Conservation (phyloP, 176 grass and related monocot species). For the Carex kokanica region DNA sequence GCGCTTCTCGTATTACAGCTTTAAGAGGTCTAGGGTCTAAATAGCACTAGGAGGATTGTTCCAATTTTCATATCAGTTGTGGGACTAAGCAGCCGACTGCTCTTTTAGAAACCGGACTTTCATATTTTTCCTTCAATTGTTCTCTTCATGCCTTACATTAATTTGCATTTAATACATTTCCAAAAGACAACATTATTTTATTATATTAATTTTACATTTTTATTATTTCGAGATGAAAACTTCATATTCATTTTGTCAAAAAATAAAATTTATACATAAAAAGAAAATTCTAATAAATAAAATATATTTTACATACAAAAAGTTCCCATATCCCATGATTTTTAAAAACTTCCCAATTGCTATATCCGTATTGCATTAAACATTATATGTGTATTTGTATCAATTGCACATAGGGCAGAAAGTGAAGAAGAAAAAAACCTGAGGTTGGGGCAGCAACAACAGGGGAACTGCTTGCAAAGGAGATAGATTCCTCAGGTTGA, state of each 20-base stretch:
- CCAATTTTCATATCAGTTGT: neutral
- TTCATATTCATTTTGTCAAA: neutral
- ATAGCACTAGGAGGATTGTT: neutral
- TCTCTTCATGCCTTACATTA: neutral
- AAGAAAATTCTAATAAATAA: neutral
- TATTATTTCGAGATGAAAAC: neutral
- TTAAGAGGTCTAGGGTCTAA: neutral
- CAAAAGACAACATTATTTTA: neutral
- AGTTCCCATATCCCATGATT: neutral
- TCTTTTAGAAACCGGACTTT: neutral
- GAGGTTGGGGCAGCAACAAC: slow-evolving; percentile 38
- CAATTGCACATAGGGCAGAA: neutral
- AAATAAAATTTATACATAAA: neutral
- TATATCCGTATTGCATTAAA: neutral
- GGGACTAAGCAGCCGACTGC: neutral
- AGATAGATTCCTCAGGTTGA: slow-evolving; percentile 38
- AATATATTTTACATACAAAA: neutral
- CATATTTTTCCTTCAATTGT: neutral
- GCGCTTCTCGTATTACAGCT: neutral
- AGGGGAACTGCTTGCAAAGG: slow-evolving; percentile 24
- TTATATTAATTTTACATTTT: neutral
- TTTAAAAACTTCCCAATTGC: neutral
- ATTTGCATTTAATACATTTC: neutral
- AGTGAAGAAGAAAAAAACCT: slow-evolving; percentile 37
- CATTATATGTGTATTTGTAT: neutral